Percentiles rank a stretch among this genome's conserved stretches.
phyloP scores from a whole-genome alignment of 2,329 filamentous ascomycete genomes.

The Tolypocladium pustulatum region DNA sequence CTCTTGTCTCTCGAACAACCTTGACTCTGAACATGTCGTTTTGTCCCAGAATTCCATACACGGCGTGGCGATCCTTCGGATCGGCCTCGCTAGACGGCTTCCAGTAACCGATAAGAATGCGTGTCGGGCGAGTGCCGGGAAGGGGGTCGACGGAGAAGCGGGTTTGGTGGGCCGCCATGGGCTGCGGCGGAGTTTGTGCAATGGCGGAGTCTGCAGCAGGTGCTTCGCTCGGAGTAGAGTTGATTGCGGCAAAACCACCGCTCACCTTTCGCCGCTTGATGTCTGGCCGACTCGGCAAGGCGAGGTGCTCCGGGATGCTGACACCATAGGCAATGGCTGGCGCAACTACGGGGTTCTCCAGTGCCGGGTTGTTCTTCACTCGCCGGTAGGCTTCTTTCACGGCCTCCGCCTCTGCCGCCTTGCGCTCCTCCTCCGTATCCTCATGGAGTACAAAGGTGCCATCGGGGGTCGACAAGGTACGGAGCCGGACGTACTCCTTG shows the following conservation, averaged over 20 bases:
- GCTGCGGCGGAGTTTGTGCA: slow-evolving; percentile 11
- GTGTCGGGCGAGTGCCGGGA: slow-evolving; percentile 42
- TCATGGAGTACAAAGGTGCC: slow-evolving; percentile 7
- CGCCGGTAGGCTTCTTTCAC: slow-evolving; percentile 35
- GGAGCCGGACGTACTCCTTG: slow-evolving; percentile 52
- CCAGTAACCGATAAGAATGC: slow-evolving; percentile 51
- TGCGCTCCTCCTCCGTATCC: slow-evolving; percentile 26
- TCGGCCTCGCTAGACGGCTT: slow-evolving; percentile 37
- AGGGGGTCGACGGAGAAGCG: slow-evolving; percentile 28
- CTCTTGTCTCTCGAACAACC: slow-evolving; percentile 47
- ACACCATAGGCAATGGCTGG: slow-evolving; percentile 39
- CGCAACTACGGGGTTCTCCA: slow-evolving; percentile 30
- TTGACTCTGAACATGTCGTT: slow-evolving; percentile 58
- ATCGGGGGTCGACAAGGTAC: slow-evolving; percentile 9
- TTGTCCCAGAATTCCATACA: slow-evolving; percentile 50
- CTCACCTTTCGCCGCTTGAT: slow-evolving; percentile 39
- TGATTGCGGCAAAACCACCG: slow-evolving; percentile 22
- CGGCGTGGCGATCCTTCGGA: slow-evolving; percentile 45
- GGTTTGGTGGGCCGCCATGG: slow-evolving; percentile 8
- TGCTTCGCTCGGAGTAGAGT: slow-evolving; percentile 12
- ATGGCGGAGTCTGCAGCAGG: neutral
- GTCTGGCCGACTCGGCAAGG: slow-evolving; percentile 22
- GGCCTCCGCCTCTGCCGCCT: slow-evolving; percentile 29
- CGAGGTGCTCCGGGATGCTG: slow-evolving; percentile 33
- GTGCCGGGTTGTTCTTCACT: slow-evolving; percentile 29